Evolutionary conservation across 2,329 filamentous ascomycete genomes (phyloP).

Genomic region (Coleophoma cylindrospora): DNA sequence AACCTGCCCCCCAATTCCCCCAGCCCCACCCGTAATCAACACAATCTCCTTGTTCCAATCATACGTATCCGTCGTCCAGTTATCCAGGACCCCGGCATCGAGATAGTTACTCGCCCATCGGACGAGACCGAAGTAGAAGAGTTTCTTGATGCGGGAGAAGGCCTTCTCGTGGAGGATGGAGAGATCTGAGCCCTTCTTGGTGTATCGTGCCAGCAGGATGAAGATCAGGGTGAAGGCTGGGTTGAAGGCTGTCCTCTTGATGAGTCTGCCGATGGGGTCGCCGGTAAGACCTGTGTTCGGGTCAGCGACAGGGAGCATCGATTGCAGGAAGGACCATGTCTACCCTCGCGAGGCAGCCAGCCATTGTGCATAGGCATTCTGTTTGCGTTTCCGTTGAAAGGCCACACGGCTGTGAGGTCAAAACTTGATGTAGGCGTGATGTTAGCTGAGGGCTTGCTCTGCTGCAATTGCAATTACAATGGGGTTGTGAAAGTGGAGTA

Average conservation of each 20-base stretch:
- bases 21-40: conserved; percentile 69
- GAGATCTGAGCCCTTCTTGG: conserved; percentile 53
- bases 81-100: conserved; percentile 42
- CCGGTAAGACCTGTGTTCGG: conserved; percentile 41
- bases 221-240: conserved; percentile 60
- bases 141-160: conserved; percentile 45
- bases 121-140: conserved; percentile 47
- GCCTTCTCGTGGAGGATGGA: conserved; percentile 45
- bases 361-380: conserved; percentile 44
- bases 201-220: conserved; percentile 57
- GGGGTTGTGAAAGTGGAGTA: too few relatives aligned
- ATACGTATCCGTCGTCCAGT: conserved; percentile 48
- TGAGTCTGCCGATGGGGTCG: conserved; percentile 52
- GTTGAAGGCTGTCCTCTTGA: conserved; percentile 59
- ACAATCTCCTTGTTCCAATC: conserved; percentile 67
- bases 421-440: too few relatives aligned
- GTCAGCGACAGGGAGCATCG: neutral
- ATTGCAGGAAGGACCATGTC: too few relatives aligned
- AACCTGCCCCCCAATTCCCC: conserved; percentile 65
- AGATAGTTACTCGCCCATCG: conserved; percentile 44
- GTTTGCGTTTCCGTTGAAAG: neutral
- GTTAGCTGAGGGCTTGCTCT: too few relatives aligned
- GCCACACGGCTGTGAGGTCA: too few relatives aligned
- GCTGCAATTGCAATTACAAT: too few relatives aligned
- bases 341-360: conserved; percentile 48